Evolutionary conservation across 2,329 filamentous ascomycete genomes (phyloP).

Genomic region (Diplodia seriata): DNA sequence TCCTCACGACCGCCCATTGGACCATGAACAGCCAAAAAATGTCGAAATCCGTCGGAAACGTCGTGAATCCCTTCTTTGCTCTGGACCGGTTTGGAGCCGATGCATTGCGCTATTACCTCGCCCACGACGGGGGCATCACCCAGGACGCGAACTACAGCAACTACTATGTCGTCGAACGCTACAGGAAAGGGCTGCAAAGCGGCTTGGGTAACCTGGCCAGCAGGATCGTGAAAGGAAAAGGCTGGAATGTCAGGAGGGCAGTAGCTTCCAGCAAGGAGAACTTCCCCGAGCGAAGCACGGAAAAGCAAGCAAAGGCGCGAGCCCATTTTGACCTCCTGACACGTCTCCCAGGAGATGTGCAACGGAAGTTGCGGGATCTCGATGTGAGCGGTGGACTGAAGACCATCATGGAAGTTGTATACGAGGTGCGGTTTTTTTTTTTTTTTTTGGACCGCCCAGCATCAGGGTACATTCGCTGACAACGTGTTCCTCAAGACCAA

Average conservation of each 20-base stretch:
- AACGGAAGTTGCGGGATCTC: constrained; percentile 66
- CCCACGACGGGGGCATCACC: constrained; percentile 76
- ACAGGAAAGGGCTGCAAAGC: constrained; percentile 78
- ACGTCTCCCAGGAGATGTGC: constrained; percentile 52
- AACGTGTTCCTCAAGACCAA: constrained; percentile 63
- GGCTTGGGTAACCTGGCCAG: constrained; percentile 82
- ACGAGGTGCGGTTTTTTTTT: constrained; percentile 36
- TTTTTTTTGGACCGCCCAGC: background rate
- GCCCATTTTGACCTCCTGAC: constrained; percentile 37
- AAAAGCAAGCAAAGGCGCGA: constrained; percentile 40
- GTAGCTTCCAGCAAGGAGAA: constrained; percentile 52
- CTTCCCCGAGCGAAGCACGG: constrained; percentile 34
- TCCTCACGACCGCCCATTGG: constrained; percentile 95
- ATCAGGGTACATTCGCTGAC: background rate
- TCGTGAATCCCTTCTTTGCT: constrained; percentile 92
- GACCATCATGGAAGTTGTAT: constrained; percentile 67
- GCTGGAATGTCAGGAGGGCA: constrained; percentile 71
- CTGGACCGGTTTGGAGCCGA: constrained; percentile 89
- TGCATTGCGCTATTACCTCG: constrained; percentile 86
- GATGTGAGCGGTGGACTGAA: constrained; percentile 71
- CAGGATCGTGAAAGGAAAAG: constrained; percentile 71
- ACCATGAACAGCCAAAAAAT: constrained; percentile 91
- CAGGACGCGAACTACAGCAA: constrained; percentile 90
- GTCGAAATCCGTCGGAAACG: constrained; percentile 94
- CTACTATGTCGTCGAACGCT: constrained; percentile 72